Evolutionary conservation across 2,329 filamentous ascomycete species (phyloP).

Genomic region (Emericellopsis atlantica): DNA sequence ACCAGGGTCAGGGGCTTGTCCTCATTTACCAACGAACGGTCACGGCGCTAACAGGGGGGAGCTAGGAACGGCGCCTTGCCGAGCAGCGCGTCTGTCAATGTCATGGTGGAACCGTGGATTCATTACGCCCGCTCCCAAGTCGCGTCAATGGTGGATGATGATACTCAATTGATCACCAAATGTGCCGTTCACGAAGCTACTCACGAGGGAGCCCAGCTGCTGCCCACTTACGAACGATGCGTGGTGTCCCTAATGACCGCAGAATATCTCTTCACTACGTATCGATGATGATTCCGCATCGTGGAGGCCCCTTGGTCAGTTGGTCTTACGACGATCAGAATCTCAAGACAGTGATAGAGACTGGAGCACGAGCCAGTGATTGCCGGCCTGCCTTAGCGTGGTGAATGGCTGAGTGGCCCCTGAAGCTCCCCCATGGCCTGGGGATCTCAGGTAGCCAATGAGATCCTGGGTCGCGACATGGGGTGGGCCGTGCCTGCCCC

Average conservation of each 20-base stretch:
- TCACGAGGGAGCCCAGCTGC: no score
- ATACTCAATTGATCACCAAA: no score
- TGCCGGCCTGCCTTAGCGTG: background rate
- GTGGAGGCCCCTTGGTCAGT: no score
- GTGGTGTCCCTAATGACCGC: no score
- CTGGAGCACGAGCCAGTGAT: background rate
- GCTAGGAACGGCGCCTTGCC: background rate
- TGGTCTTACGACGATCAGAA: no score
- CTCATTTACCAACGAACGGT: slow-evolving; percentile 2
- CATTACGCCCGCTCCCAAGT: background rate
- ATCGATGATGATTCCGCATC: no score
- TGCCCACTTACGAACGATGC: no score
- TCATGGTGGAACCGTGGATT: background rate
- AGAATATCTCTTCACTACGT: no score
- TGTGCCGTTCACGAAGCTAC: no score
- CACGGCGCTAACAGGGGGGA: background rate
- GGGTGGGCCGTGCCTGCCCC: background rate
- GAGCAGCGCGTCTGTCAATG: background rate
- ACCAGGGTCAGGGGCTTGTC: slow-evolving; percentile 1
- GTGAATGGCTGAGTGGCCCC: background rate
- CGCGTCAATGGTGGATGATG: no score
- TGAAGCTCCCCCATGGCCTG: background rate
- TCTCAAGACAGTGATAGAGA: no score
- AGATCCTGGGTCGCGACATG: background rate
- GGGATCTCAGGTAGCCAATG: background rate